These are phyloP conservation scores for Meredithiella fracta DNA, from an alignment of 2,329 filamentous ascomycete genomes.

Conservation along the genomic window DNA sequence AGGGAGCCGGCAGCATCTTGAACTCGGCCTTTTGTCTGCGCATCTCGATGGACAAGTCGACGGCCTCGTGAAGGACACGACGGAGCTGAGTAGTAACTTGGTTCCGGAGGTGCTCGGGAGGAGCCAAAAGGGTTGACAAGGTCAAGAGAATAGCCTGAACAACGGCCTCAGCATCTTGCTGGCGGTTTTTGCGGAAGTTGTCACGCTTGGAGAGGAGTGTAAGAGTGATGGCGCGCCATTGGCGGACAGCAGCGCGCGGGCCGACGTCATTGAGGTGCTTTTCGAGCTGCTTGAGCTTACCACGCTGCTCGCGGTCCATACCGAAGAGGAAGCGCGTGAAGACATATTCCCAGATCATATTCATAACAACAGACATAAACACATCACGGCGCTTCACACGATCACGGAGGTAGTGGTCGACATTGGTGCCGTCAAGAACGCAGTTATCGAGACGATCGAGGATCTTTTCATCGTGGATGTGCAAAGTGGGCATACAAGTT, in stretches of 20 bases:
- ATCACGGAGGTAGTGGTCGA: conserved; percentile 74
- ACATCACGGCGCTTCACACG: conserved; percentile 79
- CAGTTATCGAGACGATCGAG: conserved; percentile 89
- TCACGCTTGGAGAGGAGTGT: conserved; percentile 70
- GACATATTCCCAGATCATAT: conserved; percentile 97
- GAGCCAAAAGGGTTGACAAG: conserved; percentile 68
- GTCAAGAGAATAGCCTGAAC: conserved; percentile 71
- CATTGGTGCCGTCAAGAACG: conserved; percentile 83
- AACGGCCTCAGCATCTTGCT: conserved; percentile 88
- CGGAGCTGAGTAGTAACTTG: conserved; percentile 73
- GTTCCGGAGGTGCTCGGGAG: conserved; percentile 61
- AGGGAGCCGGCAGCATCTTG: conserved; percentile 91
- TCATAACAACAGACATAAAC: conserved; percentile 98
- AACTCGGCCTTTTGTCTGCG: conserved; percentile 92
- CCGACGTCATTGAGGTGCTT: conserved; percentile 82
- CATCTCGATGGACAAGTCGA: conserved; percentile 90
- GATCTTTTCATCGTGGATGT: conserved; percentile 82
- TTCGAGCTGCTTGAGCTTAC: conserved; percentile 92
- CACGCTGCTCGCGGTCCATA: conserved; percentile 93
- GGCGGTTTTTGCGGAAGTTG: conserved; percentile 66
- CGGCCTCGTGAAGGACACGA: conserved; percentile 75
- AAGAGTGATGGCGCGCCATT: conserved; percentile 91
- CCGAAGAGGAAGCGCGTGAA: conserved; percentile 97
- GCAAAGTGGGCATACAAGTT: conserved; percentile 63
- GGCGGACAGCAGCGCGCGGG: conserved; percentile 72